Base-by-base conservation (phyloP, 139 green algal genomes). In the Pleodorina starrii region DNA sequence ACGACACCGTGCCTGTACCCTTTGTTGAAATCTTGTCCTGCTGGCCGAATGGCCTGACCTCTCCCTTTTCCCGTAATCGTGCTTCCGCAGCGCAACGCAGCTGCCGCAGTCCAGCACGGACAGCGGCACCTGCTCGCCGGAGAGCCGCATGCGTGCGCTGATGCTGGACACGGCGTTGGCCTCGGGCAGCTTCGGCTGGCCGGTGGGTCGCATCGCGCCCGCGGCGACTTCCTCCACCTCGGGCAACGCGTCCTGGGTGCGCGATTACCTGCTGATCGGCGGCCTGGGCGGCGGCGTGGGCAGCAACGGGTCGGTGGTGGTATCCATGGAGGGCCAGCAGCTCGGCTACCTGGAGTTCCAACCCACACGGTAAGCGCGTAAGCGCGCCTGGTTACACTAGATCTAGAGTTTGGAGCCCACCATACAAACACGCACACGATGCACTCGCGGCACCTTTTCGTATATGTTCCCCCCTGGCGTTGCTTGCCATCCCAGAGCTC, bases 211-310 rank as follows among this genome's bases (percentile, higher is more conserved):
- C 46, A 21, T 88, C 7, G n/a, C 46, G 40, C 57, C 27, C 7
- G 77, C 17, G 10, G 40, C 60, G 27, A 50, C 76, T 35, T 9
- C 76, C 0, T 23, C 66, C n/a, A 36, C 16, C 81, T 69, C n/a
- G 17, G 21, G 23, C 44, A 63, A 7, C 25, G 10, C 16, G 4
- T 74, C 82, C n/a, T 88, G 82, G 82, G 63, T 80, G 19, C 82
- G 48, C 5, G 82, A 88, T 9, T 88, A 71, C 46, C 25, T 60
- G 7, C 25, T 88, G 63, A 32, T 88, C 2, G 82, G 82, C 6
- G 82, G 82, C 17, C 11, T 23, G 9, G 82, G 66, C n/a, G 66
- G 82, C 23, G 44, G 27, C 1, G 66, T 79, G 44, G 68, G 60
- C 21, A 40, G 32, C 21, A 50, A 38, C n/a, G 82, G 63, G 17